Evolutionary conservation across 345 rosid genomes (phyloP), one percentile per base, ranked within the genome.

Genomic region (Lepidium sativum): DNA sequence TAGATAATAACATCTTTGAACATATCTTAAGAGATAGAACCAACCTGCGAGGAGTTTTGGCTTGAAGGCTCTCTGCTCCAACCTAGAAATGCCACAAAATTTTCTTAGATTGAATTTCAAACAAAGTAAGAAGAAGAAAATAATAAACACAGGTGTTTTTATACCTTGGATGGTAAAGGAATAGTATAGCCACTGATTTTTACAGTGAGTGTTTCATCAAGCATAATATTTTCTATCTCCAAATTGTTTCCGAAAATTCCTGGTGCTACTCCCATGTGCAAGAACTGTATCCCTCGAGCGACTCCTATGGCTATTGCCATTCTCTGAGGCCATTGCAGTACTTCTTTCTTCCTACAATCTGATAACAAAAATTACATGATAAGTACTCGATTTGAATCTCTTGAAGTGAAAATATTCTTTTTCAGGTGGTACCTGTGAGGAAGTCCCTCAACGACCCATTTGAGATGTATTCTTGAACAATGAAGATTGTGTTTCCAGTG

Each of bases 221-320:
- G 75, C 77, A 87, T 44, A 21, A 92, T 81, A 68, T 86, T 82
- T 17, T 86, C 90, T 6, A 87, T 77, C 72, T 87, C 82, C 71
- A 92, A 41, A 73, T 84, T 80, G 61, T 87, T 89, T 65, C 97
- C 94, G 38, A 78, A 86, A 37, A 92, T 78, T 10, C 91, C 91
- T 8, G 92, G 89, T 16, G 95, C 80, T 32, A 89, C 84, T 68
- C 96, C 97, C 9, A 84, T 80, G 77, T 92, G 98, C 77, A 92
- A 76, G 85, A 92, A 92, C 54, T 89, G 98, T 63, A 87, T 80
- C 66, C 97, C 98, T 57, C 96, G 84, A 5, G 97, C 89, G 7
- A 86, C 79, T 12, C 96, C 96, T 37, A 89, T 86, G 21, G 83
- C 75, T 51, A 89, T 84, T 1, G 94, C 82, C 91, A 89, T 87